Evolutionary conservation across 176 grass and related monocot genomes (phyloP), one percentile per base, ranked within the genome.

Genomic region (Saccharum spontaneum): DNA sequence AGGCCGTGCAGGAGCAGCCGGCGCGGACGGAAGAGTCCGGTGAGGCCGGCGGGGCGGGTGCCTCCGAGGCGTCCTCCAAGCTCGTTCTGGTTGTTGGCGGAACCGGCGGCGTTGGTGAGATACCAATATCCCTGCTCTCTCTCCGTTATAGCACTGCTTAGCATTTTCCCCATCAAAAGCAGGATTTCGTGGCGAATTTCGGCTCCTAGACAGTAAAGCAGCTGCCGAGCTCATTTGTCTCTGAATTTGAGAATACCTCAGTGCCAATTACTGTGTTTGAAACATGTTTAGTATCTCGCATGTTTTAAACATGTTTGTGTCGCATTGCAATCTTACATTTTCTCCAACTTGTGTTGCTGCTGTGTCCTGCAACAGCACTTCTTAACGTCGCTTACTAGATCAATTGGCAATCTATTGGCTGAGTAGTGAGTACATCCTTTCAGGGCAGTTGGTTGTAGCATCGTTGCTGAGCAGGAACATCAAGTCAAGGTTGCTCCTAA

Each of bases 381-480:
- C 0, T 20, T 69, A 34, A 2, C 33, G 36, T 31, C 23, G 10
- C 13, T 60, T 70, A 11, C 49, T 50, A 67, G 34, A 79, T 9
- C 8, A 75, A 33, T 46, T 75, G 39, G 33, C 30, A 70, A 66
- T 43, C 75, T 50, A 45, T 63, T 79, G 24, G 23, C 59, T 26
- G 59, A 62, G 59, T 62, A 79, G 54, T 31, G 30, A 10, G 48
- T 71, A 52, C 43, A 85, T 48, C 15, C 30, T 89, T 89, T 87
- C 91, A 98, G 96, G 96, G 78, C 96, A 98, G 89, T 79, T 98
- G 84, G 78, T 95, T 63, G 96, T 98, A 33, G 96, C 96, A 75
- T 98, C 93, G 46, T 81, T 98, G 49, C 77, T 98, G 9, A 92
- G 69, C 80, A 95, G 96, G 94, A 90, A 93, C 26, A 90, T 95